A percentile compares a stretch with the other conserved stretches of the same genome.
Conservation (phyloP, 352 stramenopile species). For the Pythium plurisporium region DNA sequence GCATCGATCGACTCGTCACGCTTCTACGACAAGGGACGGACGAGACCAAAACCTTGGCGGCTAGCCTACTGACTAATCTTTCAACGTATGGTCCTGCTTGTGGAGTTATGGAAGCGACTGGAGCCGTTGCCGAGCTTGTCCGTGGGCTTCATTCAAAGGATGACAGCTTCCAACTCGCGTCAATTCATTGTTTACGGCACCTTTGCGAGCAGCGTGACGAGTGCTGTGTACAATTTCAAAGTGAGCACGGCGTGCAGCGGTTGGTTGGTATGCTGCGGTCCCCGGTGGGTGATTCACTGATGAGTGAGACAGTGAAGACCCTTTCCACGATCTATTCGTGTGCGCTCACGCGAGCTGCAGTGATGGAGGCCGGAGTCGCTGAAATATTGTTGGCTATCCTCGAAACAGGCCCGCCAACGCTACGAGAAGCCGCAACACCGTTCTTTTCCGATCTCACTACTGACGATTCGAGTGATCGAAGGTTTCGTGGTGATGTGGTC, state of each 20-base stretch:
- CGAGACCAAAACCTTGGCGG: neutral
- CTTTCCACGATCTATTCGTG: neutral
- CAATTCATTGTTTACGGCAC: too few relatives aligned
- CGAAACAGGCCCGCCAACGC: neutral
- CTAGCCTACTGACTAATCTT: neutral
- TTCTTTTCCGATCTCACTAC: too few relatives aligned
- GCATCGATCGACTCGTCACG: too few relatives aligned
- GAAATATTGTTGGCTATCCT: neutral
- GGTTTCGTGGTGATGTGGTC: neutral
- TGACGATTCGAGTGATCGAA: neutral
- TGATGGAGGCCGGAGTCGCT: neutral
- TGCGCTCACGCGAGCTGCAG: neutral
- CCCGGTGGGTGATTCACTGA: neutral
- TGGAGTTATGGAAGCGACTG: neutral
- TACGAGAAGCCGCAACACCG: neutral
- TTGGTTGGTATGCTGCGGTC: neutral
- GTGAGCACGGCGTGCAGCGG: neutral
- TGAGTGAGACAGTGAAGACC: neutral
- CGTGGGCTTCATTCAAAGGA: neutral
- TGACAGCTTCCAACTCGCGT: too few relatives aligned
- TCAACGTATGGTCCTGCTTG: neutral
- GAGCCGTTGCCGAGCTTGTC: neutral
- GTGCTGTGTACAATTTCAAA: neutral
- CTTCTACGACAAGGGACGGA: neutral
- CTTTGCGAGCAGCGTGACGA: neutral